Base-by-base conservation (phyloP, 192 early-diverging fungal species). In the Mortierella alpina region DNA sequence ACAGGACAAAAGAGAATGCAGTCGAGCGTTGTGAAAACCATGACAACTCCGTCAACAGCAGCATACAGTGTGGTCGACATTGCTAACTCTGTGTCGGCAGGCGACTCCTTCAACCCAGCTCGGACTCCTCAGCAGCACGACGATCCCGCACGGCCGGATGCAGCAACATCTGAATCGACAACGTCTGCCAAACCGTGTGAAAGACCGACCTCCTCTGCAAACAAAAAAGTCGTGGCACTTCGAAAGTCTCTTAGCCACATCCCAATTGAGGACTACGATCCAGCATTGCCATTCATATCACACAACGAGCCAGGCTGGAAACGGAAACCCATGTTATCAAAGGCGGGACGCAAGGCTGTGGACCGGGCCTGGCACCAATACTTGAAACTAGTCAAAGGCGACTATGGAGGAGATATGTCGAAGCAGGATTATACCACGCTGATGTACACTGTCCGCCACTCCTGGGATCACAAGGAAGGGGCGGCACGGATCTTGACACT, bases 21-120 rank as follows among this genome's bases (percentile, higher is more conserved):
- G 1, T 80, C 54, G 2, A 72, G 65, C 31, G 59, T 80, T 14
- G 77, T 66, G 10, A 80, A 80, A n/a, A 65, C 70, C 15, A 9
- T 68, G 10, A 31, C 48, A 1, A 40, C 7, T 14, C 0, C 59
- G 7, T 31, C 59, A 39, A 17, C 64, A 23, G 20, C 77, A 2
- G 23, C 68, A 14, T 80, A 63, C 48, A 53, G 51, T 41, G 51
- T 51, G 4, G 40, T 65, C 12, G 59, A 72, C 18, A 52, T 72
- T 10, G 13, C 64, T 0, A 50, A 17, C 10, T 42, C 15, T 40
- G 3, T 44, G 15, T 42, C 63, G 2, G 51, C 2, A 18, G 12
- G 23, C 39, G 51, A 42, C 42, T 40, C 51, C 40, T 41, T 42
- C 51, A 31, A 54, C 11, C 39, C 23, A 17, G 39, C 63, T 41